A percentile compares a stretch with the other conserved stretches of the same genome.
phyloP scores from a whole-genome alignment of 176 grass and related monocot species.

The Guadua angustifolia region DNA sequence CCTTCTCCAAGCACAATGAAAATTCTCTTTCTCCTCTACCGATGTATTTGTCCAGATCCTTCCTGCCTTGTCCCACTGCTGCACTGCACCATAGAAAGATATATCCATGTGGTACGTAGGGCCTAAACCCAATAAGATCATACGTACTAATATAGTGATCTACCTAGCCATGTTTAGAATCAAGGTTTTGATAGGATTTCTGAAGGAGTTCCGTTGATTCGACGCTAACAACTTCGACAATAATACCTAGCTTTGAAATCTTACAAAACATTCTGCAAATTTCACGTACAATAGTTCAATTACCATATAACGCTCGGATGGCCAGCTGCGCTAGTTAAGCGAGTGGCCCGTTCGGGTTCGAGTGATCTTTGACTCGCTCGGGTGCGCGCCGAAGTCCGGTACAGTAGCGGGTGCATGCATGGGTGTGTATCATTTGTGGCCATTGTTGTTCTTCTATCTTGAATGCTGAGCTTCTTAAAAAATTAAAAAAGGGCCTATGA shows the following conservation, averaged over 20 bases:
- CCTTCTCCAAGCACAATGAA: conserved; percentile 44
- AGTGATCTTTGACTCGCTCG: no score
- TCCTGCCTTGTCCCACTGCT: background rate
- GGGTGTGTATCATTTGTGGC: no score
- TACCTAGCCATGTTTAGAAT: background rate
- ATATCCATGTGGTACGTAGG: background rate
- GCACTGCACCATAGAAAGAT: background rate
- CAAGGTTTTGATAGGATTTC: background rate
- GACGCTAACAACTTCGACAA: background rate
- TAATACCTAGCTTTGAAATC: background rate
- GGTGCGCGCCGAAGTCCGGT: no score
- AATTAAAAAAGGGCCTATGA: no score
- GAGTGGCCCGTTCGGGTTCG: no score
- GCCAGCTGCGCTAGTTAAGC: no score
- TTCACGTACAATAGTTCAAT: background rate
- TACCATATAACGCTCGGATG: background rate
- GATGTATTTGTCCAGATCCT: conserved; percentile 32
- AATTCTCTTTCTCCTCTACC: conserved; percentile 37
- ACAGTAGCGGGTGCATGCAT: no score
- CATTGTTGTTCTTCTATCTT: no score
- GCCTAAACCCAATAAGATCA: background rate
- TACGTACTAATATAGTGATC: background rate
- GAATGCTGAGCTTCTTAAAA: no score
- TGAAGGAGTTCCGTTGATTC: background rate
- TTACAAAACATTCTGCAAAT: background rate